Evolutionary conservation across 768 basidiomycete genomes (phyloP).

Genomic region (Dioszegia crocea): DNA sequence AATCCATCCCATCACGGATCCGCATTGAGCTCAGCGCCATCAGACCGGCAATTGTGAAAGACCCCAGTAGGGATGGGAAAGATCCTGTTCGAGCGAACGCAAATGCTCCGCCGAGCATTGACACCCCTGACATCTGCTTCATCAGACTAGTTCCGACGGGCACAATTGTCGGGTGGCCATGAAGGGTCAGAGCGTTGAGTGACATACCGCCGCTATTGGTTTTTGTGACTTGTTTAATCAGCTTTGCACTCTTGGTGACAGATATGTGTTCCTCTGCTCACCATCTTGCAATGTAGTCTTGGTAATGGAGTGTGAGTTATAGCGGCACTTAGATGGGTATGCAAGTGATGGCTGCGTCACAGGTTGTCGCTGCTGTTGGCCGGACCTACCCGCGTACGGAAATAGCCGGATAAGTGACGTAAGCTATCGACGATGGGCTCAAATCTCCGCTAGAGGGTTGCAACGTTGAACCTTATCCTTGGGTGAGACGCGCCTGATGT

Average conservation of each 20-base stretch:
- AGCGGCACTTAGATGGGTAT: too few relatives aligned
- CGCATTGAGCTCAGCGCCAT: constrained; percentile 45
- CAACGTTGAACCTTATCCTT: too few relatives aligned
- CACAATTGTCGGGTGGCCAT: too few relatives aligned
- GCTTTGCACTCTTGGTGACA: neutral
- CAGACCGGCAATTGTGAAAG: constrained; percentile 41
- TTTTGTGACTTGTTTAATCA: constrained; percentile 17
- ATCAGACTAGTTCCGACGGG: neutral
- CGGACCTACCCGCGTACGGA: neutral
- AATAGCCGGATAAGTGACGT: neutral
- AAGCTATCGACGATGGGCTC: neutral
- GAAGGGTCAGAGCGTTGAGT: neutral
- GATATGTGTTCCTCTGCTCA: neutral
- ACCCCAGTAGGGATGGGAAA: constrained; percentile 39
- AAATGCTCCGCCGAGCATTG: constrained; percentile 38
- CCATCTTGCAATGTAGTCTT: neutral
- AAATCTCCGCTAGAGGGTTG: neutral
- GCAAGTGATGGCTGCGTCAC: too few relatives aligned
- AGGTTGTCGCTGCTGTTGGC: too few relatives aligned
- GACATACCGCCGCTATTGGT: constrained; percentile 26
- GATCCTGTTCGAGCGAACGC: constrained; percentile 41
- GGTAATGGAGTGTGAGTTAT: neutral
- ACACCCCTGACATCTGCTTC: constrained; percentile 39
- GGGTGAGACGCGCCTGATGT: too few relatives aligned
- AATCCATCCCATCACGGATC: constrained; percentile 48